A percentile compares a stretch with the other conserved stretches of the same genome.
These are phyloP conservation scores for Colletotrichum incanum DNA, from an alignment of 2,329 filamentous ascomycete genomes.

Conservation along the genomic window DNA sequence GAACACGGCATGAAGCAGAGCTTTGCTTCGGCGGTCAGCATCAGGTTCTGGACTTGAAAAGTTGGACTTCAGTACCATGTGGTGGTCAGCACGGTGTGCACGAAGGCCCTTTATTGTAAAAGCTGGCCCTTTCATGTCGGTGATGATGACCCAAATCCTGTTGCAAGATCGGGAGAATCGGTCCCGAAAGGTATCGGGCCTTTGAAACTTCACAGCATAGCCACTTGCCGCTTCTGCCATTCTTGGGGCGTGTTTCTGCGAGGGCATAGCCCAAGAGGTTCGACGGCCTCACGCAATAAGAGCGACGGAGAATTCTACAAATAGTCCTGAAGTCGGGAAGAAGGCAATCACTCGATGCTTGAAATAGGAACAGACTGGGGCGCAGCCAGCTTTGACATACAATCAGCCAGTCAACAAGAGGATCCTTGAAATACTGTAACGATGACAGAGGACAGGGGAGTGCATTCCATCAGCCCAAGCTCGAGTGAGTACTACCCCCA, in stretches of 20 bases:
- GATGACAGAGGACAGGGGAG: conserved; percentile 2
- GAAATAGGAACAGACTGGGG: conserved; percentile 33
- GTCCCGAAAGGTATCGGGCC: not conserved
- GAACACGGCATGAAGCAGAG: conserved; percentile 1
- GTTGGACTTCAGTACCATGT: not conserved
- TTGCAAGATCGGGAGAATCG: not conserved
- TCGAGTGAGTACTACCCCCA: conserved; percentile 43
- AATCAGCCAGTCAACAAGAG: conserved; percentile 13
- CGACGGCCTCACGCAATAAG: conserved; percentile 8
- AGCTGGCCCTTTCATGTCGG: not conserved
- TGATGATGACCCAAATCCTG: no score
- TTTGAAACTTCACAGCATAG: not conserved
- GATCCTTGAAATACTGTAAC: not conserved
- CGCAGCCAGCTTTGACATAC: conserved; percentile 34
- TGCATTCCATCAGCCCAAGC: conserved; percentile 14
- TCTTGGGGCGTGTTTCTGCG: not conserved
- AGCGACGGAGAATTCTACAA: not conserved
- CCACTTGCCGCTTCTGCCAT: not conserved
- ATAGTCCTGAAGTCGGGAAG: conserved; percentile 2
- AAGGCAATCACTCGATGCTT: conserved; percentile 1
- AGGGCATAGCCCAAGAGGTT: not conserved
- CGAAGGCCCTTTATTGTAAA: not conserved
- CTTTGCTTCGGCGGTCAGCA: not conserved
- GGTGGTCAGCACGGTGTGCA: not conserved
- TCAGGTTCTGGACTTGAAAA: not conserved